Percentiles rank a stretch among this genome's conserved stretches.
Conservation (phyloP, 2,329 filamentous ascomycete species). For the Chaetomium olivaceum region DNA sequence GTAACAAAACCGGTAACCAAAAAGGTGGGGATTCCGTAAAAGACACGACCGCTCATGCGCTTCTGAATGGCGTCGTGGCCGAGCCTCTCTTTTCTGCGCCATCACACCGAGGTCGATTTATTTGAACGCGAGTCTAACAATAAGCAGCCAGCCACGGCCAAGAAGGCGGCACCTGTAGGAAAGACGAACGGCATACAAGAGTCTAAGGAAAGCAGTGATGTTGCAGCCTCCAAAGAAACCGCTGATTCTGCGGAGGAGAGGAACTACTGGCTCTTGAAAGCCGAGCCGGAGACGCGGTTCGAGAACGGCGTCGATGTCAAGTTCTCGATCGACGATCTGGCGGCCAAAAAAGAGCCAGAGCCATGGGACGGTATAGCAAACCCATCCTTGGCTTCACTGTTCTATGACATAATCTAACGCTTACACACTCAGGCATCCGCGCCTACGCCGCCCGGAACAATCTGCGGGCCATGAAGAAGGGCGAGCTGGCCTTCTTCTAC, state of each 20-base stretch:
- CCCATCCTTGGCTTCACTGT: constrained; percentile 7
- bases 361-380: constrained; percentile 75
- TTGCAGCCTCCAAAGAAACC: background rate
- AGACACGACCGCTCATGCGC: background rate
- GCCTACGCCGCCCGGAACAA: constrained; percentile 77
- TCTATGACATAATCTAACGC: background rate
- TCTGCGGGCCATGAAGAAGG: constrained; percentile 85
- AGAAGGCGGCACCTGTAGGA: background rate
- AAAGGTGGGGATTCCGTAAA: background rate
- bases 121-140: background rate
- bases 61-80: background rate
- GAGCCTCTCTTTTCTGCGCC: background rate
- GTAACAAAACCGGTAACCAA: background rate
- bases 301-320: constrained; percentile 87
- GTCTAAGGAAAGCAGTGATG: background rate
- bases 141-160: constrained; percentile 2
- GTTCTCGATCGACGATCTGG: constrained; percentile 92
- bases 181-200: background rate
- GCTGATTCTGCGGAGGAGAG: constrained; percentile 6
- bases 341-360: constrained; percentile 71
- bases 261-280: constrained; percentile 79
- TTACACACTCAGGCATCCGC: constrained; percentile 44
- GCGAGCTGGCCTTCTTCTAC: constrained; percentile 95
- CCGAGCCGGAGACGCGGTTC: constrained; percentile 81
- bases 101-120: background rate